Base-by-base conservation (phyloP, 2,329 filamentous ascomycete species). In the Cephalotrichum gorgonifer region DNA sequence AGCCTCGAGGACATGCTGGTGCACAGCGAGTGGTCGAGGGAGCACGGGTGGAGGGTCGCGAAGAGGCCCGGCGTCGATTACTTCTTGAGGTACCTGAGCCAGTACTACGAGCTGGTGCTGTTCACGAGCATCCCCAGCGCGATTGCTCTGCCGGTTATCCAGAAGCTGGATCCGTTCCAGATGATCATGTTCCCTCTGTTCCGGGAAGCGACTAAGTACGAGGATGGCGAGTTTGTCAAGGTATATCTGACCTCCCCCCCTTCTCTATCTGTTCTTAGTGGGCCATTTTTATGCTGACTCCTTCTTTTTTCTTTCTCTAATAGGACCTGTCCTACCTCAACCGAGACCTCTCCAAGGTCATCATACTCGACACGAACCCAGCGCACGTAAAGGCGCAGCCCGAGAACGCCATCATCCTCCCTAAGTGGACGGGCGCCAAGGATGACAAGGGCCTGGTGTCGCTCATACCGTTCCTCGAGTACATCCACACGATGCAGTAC, bases 251-350 rank as follows among this genome's bases (percentile, higher is more conserved):
- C 35, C 44, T 26, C 23, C 23, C 27, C 22, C 22, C 31, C 33
- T 22, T 15, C 23, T 46, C 39, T n/a, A n/a, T n/a, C n/a, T n/a
- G n/a, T n/a, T n/a, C n/a, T n/a, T n/a, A n/a, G n/a, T n/a, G n/a
- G n/a, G n/a, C n/a, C n/a, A n/a, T n/a, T n/a, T n/a, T n/a, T n/a
- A n/a, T n/a, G n/a, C n/a, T n/a, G n/a, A n/a, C n/a, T n/a, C n/a
- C n/a, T n/a, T n/a, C n/a, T n/a, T n/a, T n/a, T n/a, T n/a, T n/a
- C n/a, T n/a, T n/a, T n/a, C n/a, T n/a, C n/a, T n/a, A n/a, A n/a
- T 22, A 94, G 88, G 93, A 98, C 63, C 81, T 98, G n/a, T 89
- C 89, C 2, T 97, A 95, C 69, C 81, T 98, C 44, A 98, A 98
- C 73, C 87, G 93, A 51, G 89, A 95, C 61, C 78, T 96, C 30